A percentile compares a stretch with the other conserved stretches of the same genome.
Evolutionary conservation across 1,139 yeast species (phyloP).

Genomic region (Debaryomyces singareniensis): DNA sequence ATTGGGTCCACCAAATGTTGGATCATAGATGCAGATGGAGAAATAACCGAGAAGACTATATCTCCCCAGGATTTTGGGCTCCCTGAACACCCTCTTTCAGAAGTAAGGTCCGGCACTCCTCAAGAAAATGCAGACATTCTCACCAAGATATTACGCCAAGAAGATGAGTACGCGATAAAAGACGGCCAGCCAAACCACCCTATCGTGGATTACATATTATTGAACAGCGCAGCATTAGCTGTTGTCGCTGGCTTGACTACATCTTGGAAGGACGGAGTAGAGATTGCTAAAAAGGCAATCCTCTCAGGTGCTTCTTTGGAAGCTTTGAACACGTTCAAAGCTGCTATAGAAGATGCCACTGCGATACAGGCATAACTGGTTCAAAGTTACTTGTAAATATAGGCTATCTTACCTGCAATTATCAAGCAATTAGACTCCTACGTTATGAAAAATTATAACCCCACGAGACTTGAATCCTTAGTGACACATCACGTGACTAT

Average conservation of each 20-base stretch:
- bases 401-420: no score
- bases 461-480: no score
- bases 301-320: constrained; percentile 56
- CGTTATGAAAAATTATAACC: no score
- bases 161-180: constrained; percentile 29
- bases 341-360: constrained; percentile 19
- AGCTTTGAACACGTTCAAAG: constrained; percentile 54
- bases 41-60: constrained; percentile 27
- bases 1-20: constrained; percentile 77
- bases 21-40: constrained; percentile 50
- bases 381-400: no score
- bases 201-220: constrained; percentile 74
- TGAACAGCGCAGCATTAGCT: constrained; percentile 85
- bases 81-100: constrained; percentile 59
- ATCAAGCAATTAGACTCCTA: no score
- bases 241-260: constrained; percentile 64
- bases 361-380: no score
- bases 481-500: no score
- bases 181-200: constrained; percentile 42
- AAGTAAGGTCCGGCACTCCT: constrained; percentile 83
- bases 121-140: constrained; percentile 69
- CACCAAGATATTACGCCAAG: constrained; percentile 50
- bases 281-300: constrained; percentile 64
- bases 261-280: constrained; percentile 74
- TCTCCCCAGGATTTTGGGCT: constrained; percentile 75